Evolutionary conservation across 1,284 basidiomycete species (phyloP), one percentile per base, ranked within the genome.

Genomic region (Ceratobasidium sp.): DNA sequence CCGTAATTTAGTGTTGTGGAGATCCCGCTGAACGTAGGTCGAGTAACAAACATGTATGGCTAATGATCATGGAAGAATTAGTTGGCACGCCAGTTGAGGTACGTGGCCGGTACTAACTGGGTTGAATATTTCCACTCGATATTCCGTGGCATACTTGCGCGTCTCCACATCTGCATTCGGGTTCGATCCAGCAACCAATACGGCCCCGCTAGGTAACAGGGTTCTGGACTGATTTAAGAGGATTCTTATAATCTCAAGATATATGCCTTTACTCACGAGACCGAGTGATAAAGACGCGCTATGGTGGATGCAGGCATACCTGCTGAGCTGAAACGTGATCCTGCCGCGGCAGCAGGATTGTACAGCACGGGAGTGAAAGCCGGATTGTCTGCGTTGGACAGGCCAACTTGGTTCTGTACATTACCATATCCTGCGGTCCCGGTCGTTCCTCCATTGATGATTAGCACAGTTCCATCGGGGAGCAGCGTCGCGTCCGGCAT

Each of bases 91-190:
- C 26, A 11, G 8, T n/a, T 46, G 16, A 2, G 35, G 14, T 38
- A 52, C 55, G 38, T 35, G 28, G 18, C 6, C 30, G 26, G 13
- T 21, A 32, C 63, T 38, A 35, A 54, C 88, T 6, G 91, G 91
- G 79, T 90, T 92, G 83, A 94, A 94, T 73, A 86, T 83, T 81
- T 95, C 93, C 11, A 92, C 88, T 54, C 89, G 89, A 80, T 95
- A 95, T 79, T 94, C 91, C 2, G 94, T 95, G 49, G 88, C 86
- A 79, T 90, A 94, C 77, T 83, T 83, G 49, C 87, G 80, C 59
- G 79, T 79, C 2, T 57, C 44, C 18, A 91, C 83, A 80, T 96
- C 94, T 32, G 87, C 83, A 81, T 95, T 94, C 26, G 94, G 93
- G 82, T 96, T 96, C 26, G 92, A 94, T 32, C 86, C 86, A 21